These are phyloP conservation scores for Penicillium diatomitis DNA, from an alignment of 495 filamentous ascomycete genomes.

Conservation along the genomic window DNA sequence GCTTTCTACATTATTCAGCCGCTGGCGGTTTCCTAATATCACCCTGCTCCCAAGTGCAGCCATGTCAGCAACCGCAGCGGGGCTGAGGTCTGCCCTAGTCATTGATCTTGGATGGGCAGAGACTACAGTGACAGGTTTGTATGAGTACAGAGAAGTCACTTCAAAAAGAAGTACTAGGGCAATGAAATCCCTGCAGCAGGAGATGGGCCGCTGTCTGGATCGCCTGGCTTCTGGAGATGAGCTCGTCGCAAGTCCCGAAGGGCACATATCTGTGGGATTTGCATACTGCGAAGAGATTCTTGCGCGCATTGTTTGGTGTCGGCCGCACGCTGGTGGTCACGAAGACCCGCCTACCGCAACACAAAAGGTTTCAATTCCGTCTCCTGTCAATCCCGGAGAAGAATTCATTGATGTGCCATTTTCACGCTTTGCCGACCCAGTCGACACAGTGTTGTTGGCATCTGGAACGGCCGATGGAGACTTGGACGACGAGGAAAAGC, in stretches of 20 bases:
- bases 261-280: constrained; percentile 46
- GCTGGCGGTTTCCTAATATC: constrained; percentile 72
- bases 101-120: constrained; percentile 91
- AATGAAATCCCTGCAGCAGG: constrained; percentile 56
- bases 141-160: constrained; percentile 76
- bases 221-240: constrained; percentile 15
- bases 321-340: constrained; percentile 14
- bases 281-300: constrained; percentile 72
- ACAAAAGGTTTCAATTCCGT: constrained; percentile 32
- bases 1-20: constrained; percentile 66
- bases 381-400: constrained; percentile 30
- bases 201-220: constrained; percentile 58
- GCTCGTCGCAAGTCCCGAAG: constrained; percentile 5
- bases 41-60: constrained; percentile 68
- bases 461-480: constrained; percentile 39
- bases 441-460: constrained; percentile 66
- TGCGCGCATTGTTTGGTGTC: constrained; percentile 70
- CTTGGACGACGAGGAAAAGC: constrained; percentile 78
- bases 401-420: constrained; percentile 50
- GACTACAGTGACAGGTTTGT: constrained; percentile 70
- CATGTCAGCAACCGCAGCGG: constrained; percentile 65
- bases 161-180: constrained; percentile 61
- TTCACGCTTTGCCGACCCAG: constrained; percentile 57
- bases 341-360: background rate
- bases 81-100: constrained; percentile 69